Percentiles rank a stretch among this genome's conserved stretches.
Conservation (phyloP, 1,139 yeast species). For the Lodderomyces beijingensis region DNA sequence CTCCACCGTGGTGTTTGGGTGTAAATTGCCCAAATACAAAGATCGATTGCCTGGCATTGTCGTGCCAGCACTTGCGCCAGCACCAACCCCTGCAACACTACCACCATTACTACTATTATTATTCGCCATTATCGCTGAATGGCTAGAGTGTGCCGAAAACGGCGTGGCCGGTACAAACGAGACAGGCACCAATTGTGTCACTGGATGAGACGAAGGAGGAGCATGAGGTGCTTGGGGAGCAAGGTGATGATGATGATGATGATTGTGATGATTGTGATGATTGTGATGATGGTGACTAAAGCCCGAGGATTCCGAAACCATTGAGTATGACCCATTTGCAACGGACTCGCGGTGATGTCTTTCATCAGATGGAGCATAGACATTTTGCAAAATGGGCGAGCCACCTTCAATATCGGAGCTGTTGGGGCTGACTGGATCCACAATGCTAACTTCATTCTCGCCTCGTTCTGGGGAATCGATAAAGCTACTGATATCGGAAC, state of each 20-base stretch:
- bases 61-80: too few species aligned
- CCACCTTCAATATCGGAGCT: slow-evolving; percentile 11
- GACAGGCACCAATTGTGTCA: slow-evolving; percentile 4
- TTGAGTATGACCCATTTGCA: slow-evolving; percentile 9
- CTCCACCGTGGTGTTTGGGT: slow-evolving; percentile 42
- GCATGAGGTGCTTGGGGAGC: neutral
- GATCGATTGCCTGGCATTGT: slow-evolving; percentile 47
- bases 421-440: slow-evolving; percentile 14
- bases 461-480: slow-evolving; percentile 8
- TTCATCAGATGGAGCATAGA: slow-evolving; percentile 3
- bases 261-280: neutral
- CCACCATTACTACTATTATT: too few species aligned
- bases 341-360: slow-evolving; percentile 1
- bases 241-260: slow-evolving; percentile 1
- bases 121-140: neutral
- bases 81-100: too few species aligned
- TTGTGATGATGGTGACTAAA: slow-evolving; percentile 1
- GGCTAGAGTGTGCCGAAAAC: slow-evolving; percentile 5
- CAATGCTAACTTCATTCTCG: slow-evolving; percentile 5
- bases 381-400: slow-evolving; percentile 6
- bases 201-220: slow-evolving; percentile 2
- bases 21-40: slow-evolving; percentile 42
- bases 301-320: slow-evolving; percentile 8
- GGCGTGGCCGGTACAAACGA: slow-evolving; percentile 5
- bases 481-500: slow-evolving; percentile 11